Base-by-base conservation (phyloP, 495 filamentous ascomycete genomes). In the Penicillium canescens region DNA sequence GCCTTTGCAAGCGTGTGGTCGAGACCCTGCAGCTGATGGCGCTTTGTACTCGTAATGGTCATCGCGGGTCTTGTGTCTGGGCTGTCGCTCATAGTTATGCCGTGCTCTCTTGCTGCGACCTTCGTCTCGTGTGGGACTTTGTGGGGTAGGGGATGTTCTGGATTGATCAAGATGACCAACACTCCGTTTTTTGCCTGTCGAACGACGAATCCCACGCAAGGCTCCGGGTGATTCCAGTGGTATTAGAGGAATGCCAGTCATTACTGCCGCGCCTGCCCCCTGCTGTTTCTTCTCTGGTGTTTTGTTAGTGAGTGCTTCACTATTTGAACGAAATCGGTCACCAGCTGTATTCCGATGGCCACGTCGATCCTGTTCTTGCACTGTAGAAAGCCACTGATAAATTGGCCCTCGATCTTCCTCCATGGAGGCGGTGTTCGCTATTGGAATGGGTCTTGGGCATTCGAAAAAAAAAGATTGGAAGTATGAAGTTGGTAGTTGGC, bases 21-120 rank as follows among this genome's bases (percentile, higher is more conserved):
- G 65, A 36, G 54, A 46, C 35, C 57, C 50, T 16, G 50, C 51
- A 39, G 44, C 41, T 12, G 36, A 44, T 28, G 60, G 47, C 2
- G 51, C 55, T 50, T 76, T 78, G 28, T 75, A 73, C 23, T 76
- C 73, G 47, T 80, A 81, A 13, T 60, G 82, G 57, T 87, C 79
- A 13, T 78, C 72, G 38, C 73, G 78, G 13, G 84, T 87, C 65
- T 84, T 90, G 57, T 78, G 76, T 36, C 88, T 80, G 40, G 80
- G 70, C 44, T 77, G 76, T 59, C 77, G 83, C 45, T 85, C 79
- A 54, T 85, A 91, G 9, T 36, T 45, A 20, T 46, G 37, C 5
- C 42, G 40, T 7, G 39, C 24, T 45, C 44, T 37, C 39, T 46
- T 57, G 5, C 37, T 16, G 11, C 2, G 12, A 21, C 9, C 28